Evolutionary conservation across 108 stramenopile species (phyloP).

Genomic region (Nitzschia inconspicua): DNA sequence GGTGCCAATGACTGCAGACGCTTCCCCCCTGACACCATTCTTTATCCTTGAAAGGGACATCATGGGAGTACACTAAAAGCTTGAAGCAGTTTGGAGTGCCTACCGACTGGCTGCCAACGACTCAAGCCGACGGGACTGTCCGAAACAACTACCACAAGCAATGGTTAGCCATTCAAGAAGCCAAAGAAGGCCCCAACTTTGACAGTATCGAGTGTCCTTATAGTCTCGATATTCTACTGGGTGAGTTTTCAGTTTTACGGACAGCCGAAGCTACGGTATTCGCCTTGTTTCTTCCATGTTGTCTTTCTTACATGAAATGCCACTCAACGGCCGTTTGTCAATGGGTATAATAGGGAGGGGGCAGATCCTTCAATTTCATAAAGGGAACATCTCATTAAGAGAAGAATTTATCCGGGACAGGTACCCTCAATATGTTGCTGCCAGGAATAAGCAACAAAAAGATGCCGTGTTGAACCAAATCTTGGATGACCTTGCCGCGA

Average conservation of each 20-base stretch:
- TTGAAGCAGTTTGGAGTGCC: background rate
- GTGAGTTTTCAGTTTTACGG: background rate
- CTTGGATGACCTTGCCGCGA: background rate
- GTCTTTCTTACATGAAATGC: background rate
- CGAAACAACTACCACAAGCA: conserved; percentile 1
- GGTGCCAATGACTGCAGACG: background rate
- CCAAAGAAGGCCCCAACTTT: conserved; percentile 1
- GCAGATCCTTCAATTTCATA: conserved; percentile 1
- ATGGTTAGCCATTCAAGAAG: conserved; percentile 11
- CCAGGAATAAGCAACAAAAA: background rate
- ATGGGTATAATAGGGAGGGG: background rate
- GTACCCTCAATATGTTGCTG: background rate
- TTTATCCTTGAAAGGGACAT: background rate
- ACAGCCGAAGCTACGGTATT: background rate
- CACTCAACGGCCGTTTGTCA: background rate
- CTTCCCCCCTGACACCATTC: background rate
- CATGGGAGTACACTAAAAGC: background rate
- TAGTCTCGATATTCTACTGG: conserved; percentile 1
- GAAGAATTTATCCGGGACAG: conserved; percentile 2
- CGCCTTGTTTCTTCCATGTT: background rate
- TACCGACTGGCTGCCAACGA: background rate
- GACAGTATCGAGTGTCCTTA: conserved; percentile 5
- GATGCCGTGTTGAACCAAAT: conserved; percentile 1
- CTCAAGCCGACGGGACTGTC: conserved; percentile 3
- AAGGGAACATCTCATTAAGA: background rate